A percentile compares a stretch with the other conserved stretches of the same genome.
Evolutionary conservation across 345 rosid species (phyloP).

Genomic region (Durio zibethinus): DNA sequence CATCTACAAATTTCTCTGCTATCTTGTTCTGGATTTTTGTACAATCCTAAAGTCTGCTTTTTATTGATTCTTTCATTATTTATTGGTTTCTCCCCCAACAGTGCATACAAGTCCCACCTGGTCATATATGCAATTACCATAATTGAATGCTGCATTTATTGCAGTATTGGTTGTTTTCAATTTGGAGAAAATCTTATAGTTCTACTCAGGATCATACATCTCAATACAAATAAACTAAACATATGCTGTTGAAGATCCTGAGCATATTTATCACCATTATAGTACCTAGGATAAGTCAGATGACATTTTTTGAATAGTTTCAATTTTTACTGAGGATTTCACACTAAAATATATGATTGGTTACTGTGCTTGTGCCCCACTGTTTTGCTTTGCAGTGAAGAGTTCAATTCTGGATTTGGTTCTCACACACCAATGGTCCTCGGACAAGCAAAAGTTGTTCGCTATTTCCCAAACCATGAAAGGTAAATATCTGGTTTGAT

Average conservation of each 20-base stretch:
- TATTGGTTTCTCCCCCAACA: not conserved
- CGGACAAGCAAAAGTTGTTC: slow-evolving; percentile 90
- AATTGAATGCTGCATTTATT: not conserved
- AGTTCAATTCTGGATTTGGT: slow-evolving; percentile 94
- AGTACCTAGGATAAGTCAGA: not conserved
- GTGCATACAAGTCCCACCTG: not conserved
- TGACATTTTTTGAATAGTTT: slow-evolving; percentile 29
- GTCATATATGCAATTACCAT: not conserved
- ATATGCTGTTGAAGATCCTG: not conserved
- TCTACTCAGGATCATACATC: not conserved
- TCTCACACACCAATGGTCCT: slow-evolving; percentile 91
- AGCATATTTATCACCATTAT: slow-evolving; percentile 2
- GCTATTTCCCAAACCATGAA: slow-evolving; percentile 73
- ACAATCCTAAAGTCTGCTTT: not conserved
- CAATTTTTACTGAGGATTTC: not conserved
- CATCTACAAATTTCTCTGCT: not conserved
- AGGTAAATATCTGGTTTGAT: slow-evolving; percentile 50
- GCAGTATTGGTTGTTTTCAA: not conserved
- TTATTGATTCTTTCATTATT: not conserved
- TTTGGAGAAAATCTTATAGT: not conserved
- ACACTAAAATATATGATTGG: not conserved
- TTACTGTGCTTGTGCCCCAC: not conserved
- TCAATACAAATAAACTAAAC: not conserved
- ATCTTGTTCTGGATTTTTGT: not conserved
- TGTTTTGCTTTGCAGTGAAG: slow-evolving; percentile 62